Evolutionary conservation across 169 alveolate species (phyloP).

Genomic region (Condylostoma magnum): DNA sequence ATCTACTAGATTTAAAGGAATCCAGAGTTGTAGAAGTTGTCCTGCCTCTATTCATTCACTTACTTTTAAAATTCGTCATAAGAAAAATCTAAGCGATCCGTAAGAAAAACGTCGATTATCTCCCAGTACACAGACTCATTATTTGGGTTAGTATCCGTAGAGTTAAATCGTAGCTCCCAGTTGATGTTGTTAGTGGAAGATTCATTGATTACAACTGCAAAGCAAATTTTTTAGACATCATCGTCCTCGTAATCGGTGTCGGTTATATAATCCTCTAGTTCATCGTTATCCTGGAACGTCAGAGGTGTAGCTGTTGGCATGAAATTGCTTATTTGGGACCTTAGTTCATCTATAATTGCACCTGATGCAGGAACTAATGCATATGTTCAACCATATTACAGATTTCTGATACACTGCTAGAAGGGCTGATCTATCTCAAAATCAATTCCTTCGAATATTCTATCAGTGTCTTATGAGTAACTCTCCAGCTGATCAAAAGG

Average conservation of each 20-base stretch:
- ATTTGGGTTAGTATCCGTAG: conserved; percentile 8
- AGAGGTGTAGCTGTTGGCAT: not conserved
- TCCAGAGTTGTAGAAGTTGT: conserved; percentile 17
- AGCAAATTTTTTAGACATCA: conserved; percentile 13
- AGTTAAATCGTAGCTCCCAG: not conserved
- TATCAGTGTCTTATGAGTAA: too few relatives aligned
- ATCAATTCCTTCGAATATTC: too few relatives aligned
- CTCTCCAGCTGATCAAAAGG: too few relatives aligned
- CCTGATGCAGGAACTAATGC: too few relatives aligned
- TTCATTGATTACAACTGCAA: not conserved
- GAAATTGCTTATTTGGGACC: too few relatives aligned
- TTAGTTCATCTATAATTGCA: too few relatives aligned
- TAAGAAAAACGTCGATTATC: not conserved
- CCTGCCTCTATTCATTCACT: not conserved
- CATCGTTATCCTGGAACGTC: not conserved
- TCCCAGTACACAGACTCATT: conserved; percentile 1
- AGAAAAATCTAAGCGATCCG: not conserved
- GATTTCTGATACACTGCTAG: too few relatives aligned
- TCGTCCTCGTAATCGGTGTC: conserved; percentile 2
- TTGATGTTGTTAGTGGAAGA: not conserved
- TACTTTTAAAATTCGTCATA: not conserved
- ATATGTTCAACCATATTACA: too few relatives aligned
- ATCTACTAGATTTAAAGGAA: conserved; percentile 9
- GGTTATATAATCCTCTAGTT: conserved; percentile 8
- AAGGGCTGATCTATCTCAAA: too few relatives aligned